Conservation (phyloP, 2,329 filamentous ascomycete genomes). For the Massarina eburnea region DNA sequence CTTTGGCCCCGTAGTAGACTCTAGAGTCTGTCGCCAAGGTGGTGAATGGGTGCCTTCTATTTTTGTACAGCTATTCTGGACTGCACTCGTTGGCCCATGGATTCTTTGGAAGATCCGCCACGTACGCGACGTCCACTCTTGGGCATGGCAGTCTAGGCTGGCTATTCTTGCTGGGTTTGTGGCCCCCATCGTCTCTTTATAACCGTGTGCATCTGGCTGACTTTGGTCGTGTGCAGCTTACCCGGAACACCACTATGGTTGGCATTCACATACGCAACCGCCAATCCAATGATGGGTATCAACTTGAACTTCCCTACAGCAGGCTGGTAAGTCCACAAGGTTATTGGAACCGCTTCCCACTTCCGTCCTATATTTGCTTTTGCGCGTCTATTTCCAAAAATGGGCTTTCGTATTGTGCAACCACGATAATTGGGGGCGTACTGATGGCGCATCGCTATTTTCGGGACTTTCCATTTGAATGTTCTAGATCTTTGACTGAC, state of each 20-base stretch:
- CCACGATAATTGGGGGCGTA: background rate
- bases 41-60: slow-evolving; percentile 61
- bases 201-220: slow-evolving; percentile 21
- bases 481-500: slow-evolving; percentile 8
- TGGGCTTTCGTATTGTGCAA: background rate
- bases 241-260: slow-evolving; percentile 43
- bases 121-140: slow-evolving; percentile 41
- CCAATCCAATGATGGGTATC: slow-evolving; percentile 23
- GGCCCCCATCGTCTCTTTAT: background rate
- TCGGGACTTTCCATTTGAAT: background rate
- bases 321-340: slow-evolving; percentile 33
- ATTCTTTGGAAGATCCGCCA: slow-evolving; percentile 42
- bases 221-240: slow-evolving; percentile 20
- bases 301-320: slow-evolving; percentile 38
- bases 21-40: slow-evolving; percentile 51
- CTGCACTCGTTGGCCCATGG: slow-evolving; percentile 38
- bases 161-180: slow-evolving; percentile 41
- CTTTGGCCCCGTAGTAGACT: slow-evolving; percentile 51
- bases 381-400: background rate
- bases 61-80: slow-evolving; percentile 41
- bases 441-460: background rate
- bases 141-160: slow-evolving; percentile 43
- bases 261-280: slow-evolving; percentile 38
- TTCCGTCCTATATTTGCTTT: slow-evolving; percentile 2
- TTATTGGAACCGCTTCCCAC: slow-evolving; percentile 1